phyloP scores from a whole-genome alignment of 1,284 basidiomycete genomes.

The Pseudozyma hubeiensis region DNA sequence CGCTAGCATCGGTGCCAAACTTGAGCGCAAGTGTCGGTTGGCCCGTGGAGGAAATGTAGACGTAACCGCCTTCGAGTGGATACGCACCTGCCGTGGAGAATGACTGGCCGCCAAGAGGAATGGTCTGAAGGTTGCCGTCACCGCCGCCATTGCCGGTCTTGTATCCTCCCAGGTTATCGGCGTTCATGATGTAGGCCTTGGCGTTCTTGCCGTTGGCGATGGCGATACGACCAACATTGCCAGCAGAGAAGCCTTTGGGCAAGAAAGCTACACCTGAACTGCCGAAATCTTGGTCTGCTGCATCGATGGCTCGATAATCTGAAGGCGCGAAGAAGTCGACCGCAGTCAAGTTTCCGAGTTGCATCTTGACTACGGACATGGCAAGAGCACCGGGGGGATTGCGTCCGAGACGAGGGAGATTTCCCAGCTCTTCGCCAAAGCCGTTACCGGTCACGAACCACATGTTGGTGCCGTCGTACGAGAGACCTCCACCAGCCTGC shows the following conservation, averaged over 20 bases:
- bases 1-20: conserved; percentile 17
- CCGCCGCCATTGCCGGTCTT: conserved; percentile 21
- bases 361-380: conserved; percentile 25
- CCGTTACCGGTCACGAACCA: conserved; percentile 29
- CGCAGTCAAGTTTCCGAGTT: conserved; percentile 6
- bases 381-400: conserved; percentile 17
- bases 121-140: conserved; percentile 25
- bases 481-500: conserved; percentile 12
- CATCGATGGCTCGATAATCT: conserved; percentile 22
- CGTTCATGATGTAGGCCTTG: conserved; percentile 34
- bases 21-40: conserved; percentile 17
- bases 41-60: conserved; percentile 21
- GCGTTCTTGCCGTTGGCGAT: conserved; percentile 28
- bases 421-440: conserved; percentile 15
- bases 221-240: conserved; percentile 7
- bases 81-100: conserved; percentile 23
- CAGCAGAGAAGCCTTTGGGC: conserved; percentile 17
- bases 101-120: conserved; percentile 23
- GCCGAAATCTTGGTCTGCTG: conserved; percentile 30
- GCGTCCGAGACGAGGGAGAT: conserved; percentile 14
- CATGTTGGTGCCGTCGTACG: conserved; percentile 19
- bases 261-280: conserved; percentile 17
- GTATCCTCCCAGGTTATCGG: conserved; percentile 27
- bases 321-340: conserved; percentile 27
- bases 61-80: conserved; percentile 22